These are phyloP conservation scores for Chloris gayana DNA, from an alignment of 176 grass and related monocot species.

Conservation along the genomic window DNA sequence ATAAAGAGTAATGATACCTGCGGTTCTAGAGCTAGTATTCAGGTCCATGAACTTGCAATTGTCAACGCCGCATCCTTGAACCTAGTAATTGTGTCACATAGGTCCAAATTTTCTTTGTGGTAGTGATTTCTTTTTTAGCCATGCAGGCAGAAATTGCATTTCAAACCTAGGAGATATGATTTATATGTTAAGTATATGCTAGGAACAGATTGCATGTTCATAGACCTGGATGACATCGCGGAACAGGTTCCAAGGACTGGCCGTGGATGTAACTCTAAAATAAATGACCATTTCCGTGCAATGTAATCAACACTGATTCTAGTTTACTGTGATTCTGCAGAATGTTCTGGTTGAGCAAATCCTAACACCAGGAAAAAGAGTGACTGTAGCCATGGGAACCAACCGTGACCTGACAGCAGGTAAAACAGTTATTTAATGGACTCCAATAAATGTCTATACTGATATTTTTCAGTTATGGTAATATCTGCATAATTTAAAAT, in stretches of 20 bases:
- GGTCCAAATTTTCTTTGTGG: not conserved
- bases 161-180: not conserved
- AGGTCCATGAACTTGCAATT: too few species aligned
- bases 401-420: constrained; percentile 74
- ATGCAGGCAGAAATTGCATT: not conserved
- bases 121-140: not conserved
- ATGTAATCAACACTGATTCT: constrained; percentile 30
- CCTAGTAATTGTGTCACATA: not conserved
- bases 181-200: not conserved
- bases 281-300: constrained; percentile 9
- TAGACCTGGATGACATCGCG: not conserved
- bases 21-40: too few species aligned
- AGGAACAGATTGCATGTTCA: not conserved
- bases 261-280: not conserved
- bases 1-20: too few species aligned
- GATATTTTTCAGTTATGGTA: constrained; percentile 1
- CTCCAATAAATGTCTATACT: constrained; percentile 1
- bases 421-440: constrained; percentile 44
- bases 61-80: too few species aligned
- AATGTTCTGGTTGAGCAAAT: constrained; percentile 81
- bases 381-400: constrained; percentile 88
- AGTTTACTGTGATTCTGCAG: constrained; percentile 49
- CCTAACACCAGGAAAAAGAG: constrained; percentile 79
- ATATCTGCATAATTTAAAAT: constrained; percentile 15
- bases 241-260: too few species aligned